These are phyloP conservation scores for Lepiota venenata DNA, from an alignment of 768 basidiomycete species.

Conservation along the genomic window DNA sequence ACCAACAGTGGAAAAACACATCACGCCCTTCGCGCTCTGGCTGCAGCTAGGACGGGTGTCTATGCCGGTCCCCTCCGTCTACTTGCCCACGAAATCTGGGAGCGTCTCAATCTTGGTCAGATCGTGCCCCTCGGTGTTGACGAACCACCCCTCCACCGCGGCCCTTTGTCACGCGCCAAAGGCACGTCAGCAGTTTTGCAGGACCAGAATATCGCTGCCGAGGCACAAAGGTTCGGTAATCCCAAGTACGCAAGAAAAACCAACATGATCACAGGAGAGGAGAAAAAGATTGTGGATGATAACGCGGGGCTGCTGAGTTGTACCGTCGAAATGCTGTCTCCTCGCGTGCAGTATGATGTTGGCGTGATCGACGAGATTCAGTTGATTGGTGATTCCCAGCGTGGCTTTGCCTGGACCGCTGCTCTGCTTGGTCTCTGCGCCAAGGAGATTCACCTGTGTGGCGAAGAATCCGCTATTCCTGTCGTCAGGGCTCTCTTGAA, in stretches of 20 bases:
- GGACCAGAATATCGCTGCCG: not conserved
- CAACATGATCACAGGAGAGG: conserved; percentile 92
- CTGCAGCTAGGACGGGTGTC: conserved; percentile 65
- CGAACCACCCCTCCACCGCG: conserved; percentile 20
- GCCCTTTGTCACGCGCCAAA: conserved; percentile 16
- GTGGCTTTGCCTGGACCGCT: conserved; percentile 80
- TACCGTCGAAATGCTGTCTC: conserved; percentile 89
- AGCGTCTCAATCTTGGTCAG: conserved; percentile 84
- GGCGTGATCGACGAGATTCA: conserved; percentile 98
- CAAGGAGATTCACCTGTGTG: conserved; percentile 88
- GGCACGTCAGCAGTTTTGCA: not conserved
- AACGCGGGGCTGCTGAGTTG: conserved; percentile 64
- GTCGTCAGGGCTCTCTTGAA: conserved; percentile 68
- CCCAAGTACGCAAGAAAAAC: conserved; percentile 57
- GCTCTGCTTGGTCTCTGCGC: conserved; percentile 78
- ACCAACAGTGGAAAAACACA: conserved; percentile 99
- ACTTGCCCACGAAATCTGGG: conserved; percentile 94
- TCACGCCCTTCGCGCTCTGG: conserved; percentile 85
- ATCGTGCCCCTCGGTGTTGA: conserved; percentile 70
- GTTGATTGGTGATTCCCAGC: conserved; percentile 77
- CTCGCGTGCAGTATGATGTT: conserved; percentile 52
- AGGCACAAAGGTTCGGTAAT: conserved; percentile 33
- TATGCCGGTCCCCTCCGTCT: conserved; percentile 93
- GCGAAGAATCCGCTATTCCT: conserved; percentile 89
- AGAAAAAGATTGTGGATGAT: conserved; percentile 64